Evolutionary conservation across 2,329 filamentous ascomycete species (phyloP), one percentile per base, ranked within the genome.

Genomic region (Cercospora zeina): DNA sequence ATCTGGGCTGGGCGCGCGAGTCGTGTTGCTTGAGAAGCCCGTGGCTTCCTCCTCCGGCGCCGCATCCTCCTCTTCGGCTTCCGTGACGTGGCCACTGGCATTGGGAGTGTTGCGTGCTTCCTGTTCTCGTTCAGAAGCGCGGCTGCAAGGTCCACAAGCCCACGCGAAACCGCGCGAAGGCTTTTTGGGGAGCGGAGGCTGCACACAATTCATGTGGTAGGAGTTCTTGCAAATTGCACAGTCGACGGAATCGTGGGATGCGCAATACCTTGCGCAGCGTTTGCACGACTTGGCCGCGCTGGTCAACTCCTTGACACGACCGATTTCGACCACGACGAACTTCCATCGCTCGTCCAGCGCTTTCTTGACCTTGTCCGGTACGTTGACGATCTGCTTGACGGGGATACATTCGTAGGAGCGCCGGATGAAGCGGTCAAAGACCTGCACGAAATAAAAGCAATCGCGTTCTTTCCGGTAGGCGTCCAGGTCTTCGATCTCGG

Each of bases 121-220:
- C 30, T 97, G 81, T 76, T 90, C 96, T 69, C 90, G 87, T 77
- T 97, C 95, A 74, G 96, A 93, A n/a, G 91, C 93, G 71, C 93
- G 88, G 76, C 92, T 97, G 77, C 95, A 99, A 62, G 93, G 89
- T 59, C 91, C 95, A 76, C 95, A 99, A 31, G 95, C 93, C 95
- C 95, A 99, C 4, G 92, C 95, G 78, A 99, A 99, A 39, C 95
- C 95, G 76, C 95, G 89, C 51, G 93, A 96, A 19, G 95, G 95
- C 77, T 99, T 99, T 77, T 97, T 99, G 58, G 92, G 83, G 65
- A 99, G 78, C 37, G 93, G 91, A 42, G 95, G 95, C 64, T 89
- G 89, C 61, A 99, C 95, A 76, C 95, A 99, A 72, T 93, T 91
- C 93, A 99, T 97, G 80, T 99, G 95, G 78, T 97, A 99, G 13